Conservation (phyloP, 2,329 filamentous ascomycete species). For the Cladosporium phlei region DNA sequence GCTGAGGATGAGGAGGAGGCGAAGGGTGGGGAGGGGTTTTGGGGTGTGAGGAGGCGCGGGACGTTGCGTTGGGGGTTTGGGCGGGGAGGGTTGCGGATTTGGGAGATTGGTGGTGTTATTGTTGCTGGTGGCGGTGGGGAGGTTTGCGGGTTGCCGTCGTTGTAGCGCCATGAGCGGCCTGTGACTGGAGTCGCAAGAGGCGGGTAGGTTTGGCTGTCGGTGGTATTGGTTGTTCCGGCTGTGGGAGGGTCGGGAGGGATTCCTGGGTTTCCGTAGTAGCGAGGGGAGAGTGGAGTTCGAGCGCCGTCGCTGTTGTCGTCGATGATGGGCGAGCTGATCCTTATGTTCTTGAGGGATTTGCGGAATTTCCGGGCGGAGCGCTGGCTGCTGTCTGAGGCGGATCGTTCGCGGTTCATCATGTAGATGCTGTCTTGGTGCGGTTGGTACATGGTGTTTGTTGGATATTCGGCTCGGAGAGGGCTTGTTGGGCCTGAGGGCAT, state of each 20-base stretch:
- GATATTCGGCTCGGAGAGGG: slow-evolving; percentile 26
- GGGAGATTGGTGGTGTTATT: no score
- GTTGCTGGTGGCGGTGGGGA: no score
- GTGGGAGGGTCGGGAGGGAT: slow-evolving; percentile 51
- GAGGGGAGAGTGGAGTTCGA: slow-evolving; percentile 52
- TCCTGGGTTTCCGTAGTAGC: slow-evolving; percentile 49
- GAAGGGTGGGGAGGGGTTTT: not conserved
- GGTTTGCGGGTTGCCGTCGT: slow-evolving; percentile 13
- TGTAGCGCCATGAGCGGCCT: slow-evolving; percentile 17
- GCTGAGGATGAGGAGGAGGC: not conserved
- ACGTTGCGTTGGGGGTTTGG: slow-evolving; percentile 22
- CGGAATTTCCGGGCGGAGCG: slow-evolving; percentile 20
- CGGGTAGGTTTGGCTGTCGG: slow-evolving; percentile 26
- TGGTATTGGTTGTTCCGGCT: slow-evolving; percentile 23
- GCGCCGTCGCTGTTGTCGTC: slow-evolving; percentile 43
- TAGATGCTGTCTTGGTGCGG: not conserved
- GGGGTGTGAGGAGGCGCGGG: not conserved
- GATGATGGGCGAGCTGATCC: slow-evolving; percentile 52
- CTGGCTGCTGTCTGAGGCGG: slow-evolving; percentile 1
- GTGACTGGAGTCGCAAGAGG: slow-evolving; percentile 32
- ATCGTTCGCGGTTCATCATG: slow-evolving; percentile 2
- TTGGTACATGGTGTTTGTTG: slow-evolving; percentile 7
- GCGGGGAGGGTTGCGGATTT: slow-evolving; percentile 23
- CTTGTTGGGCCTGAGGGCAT: slow-evolving; percentile 23
- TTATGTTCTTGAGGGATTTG: slow-evolving; percentile 48